phyloP scores from a whole-genome alignment of 2,329 filamentous ascomycete species.

The Calonectria honghensis region DNA sequence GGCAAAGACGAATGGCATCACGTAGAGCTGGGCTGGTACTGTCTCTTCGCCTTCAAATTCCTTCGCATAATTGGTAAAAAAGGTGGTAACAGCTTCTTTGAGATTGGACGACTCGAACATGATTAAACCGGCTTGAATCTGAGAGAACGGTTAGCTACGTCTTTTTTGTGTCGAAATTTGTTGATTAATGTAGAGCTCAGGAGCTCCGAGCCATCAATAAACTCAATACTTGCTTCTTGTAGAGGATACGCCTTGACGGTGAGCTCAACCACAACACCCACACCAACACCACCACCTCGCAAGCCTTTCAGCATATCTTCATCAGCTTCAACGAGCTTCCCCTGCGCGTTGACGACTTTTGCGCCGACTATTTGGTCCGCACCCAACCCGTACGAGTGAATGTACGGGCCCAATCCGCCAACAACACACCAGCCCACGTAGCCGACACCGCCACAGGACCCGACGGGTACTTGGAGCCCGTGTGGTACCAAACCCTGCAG shows the following conservation, averaged over 20 bases:
- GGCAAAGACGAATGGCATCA: neutral
- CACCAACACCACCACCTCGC: constrained; percentile 37
- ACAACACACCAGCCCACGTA: constrained; percentile 35
- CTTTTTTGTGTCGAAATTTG: no score
- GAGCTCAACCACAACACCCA: constrained; percentile 40
- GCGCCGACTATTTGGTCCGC: constrained; percentile 40
- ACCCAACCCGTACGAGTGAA: constrained; percentile 35
- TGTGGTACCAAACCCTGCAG: constrained; percentile 26
- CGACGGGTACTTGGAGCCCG: constrained; percentile 24
- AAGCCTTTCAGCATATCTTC: constrained; percentile 35
- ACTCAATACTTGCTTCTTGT: constrained; percentile 18
- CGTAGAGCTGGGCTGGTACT: neutral
- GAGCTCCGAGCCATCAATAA: no score
- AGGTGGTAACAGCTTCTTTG: neutral
- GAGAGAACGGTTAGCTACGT: neutral
- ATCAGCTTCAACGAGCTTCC: constrained; percentile 36
- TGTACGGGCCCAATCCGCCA: constrained; percentile 38
- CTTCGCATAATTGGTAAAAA: constrained; percentile 6
- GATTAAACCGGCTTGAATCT: constrained; percentile 9
- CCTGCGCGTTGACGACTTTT: constrained; percentile 35
- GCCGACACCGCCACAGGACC: constrained; percentile 34
- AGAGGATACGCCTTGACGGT: constrained; percentile 32
- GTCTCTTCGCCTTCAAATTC: neutral
- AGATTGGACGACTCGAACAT: constrained; percentile 16
- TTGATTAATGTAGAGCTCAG: accelerated